Percentiles rank a stretch among this genome's conserved stretches.
Evolutionary conservation across 257 asterid genomes (phyloP).

Genomic region (Ehretia macrophylla): DNA sequence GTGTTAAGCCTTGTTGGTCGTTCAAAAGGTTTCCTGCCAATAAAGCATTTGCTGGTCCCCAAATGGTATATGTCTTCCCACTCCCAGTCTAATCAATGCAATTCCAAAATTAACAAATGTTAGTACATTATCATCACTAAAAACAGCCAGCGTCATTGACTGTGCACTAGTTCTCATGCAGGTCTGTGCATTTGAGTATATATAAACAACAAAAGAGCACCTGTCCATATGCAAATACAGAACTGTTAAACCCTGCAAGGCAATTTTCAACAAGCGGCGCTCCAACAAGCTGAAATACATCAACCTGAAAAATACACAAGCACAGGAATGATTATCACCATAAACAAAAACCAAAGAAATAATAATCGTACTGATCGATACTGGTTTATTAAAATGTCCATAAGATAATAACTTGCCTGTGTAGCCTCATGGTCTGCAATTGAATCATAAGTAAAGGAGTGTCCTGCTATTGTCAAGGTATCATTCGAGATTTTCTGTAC

Average conservation of each 20-base stretch:
- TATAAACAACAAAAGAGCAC: slow-evolving; percentile 21
- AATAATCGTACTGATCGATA: not conserved
- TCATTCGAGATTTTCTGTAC: slow-evolving; percentile 61
- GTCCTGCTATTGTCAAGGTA: slow-evolving; percentile 73
- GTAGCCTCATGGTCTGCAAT: slow-evolving; percentile 71
- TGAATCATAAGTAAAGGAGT: slow-evolving; percentile 81
- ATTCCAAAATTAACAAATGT: not conserved
- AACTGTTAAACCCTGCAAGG: slow-evolving; percentile 95
- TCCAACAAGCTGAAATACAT: slow-evolving; percentile 88
- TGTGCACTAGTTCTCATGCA: too few relatives aligned
- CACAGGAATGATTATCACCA: slow-evolving; percentile 13
- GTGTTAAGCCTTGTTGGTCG: slow-evolving; percentile 89
- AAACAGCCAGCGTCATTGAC: not conserved
- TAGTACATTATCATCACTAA: not conserved
- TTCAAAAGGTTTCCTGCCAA: slow-evolving; percentile 43
- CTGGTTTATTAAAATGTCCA: not conserved
- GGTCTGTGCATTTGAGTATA: too few relatives aligned
- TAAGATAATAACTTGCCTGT: slow-evolving; percentile 51
- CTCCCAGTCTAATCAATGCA: slow-evolving; percentile 78
- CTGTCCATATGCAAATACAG: slow-evolving; percentile 99
- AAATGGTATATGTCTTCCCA: slow-evolving; percentile 92
- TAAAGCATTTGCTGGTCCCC: slow-evolving; percentile 93
- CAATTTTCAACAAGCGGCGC: slow-evolving; percentile 95
- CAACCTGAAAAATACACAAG: slow-evolving; percentile 49
- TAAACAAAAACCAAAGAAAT: not conserved